Percentiles rank a stretch among this genome's conserved stretches.
Conservation (phyloP, 352 stramenopile genomes). For the Blastocystis sp. region DNA sequence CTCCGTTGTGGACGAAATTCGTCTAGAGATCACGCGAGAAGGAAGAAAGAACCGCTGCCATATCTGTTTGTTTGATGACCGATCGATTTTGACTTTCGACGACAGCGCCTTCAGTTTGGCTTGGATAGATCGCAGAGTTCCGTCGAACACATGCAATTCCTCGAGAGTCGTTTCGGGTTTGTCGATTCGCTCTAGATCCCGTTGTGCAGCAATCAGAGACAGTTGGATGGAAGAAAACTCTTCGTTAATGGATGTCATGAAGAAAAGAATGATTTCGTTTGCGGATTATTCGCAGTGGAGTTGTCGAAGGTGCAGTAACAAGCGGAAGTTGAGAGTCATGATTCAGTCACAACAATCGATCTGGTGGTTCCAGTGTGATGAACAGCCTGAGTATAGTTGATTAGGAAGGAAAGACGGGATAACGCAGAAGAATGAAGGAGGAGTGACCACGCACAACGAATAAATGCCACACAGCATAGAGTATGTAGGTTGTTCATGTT, state of each 20-base stretch:
- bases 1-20: constrained; percentile 48
- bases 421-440: no score
- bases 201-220: neutral
- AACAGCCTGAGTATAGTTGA: no score
- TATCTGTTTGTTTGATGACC: constrained; percentile 26
- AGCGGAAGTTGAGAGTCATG: no score
- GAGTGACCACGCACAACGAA: neutral
- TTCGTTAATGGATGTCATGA: constrained; percentile 24
- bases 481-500: neutral
- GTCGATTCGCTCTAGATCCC: constrained; percentile 43
- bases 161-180: constrained; percentile 44
- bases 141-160: constrained; percentile 29
- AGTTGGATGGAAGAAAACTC: constrained; percentile 43
- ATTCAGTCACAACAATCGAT: no score
- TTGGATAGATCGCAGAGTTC: constrained; percentile 8
- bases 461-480: neutral
- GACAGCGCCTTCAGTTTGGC: constrained; percentile 43
- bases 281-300: no score
- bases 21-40: constrained; percentile 4
- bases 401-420: no score
- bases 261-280: constrained; percentile 38
- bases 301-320: no score
- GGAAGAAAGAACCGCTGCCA: constrained; percentile 36
- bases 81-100: constrained; percentile 35
- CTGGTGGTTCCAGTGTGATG: no score